Evolutionary conservation across 805 yeast genomes (phyloP).

Genomic region (Zygotorulaspora danielsina): DNA sequence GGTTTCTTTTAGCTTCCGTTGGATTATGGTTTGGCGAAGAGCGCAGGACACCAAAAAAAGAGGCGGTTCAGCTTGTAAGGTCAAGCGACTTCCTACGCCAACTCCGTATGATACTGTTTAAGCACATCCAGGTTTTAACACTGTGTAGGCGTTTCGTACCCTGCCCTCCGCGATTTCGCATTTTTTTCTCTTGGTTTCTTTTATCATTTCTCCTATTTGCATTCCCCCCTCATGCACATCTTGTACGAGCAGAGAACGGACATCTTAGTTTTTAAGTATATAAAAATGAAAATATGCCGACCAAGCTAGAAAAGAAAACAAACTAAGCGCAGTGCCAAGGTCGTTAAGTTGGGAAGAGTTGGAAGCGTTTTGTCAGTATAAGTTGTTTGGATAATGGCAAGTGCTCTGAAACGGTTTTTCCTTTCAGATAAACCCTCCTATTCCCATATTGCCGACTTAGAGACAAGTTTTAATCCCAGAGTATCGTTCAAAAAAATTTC

Average conservation of each 20-base stretch:
- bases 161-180: too few relatives aligned
- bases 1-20: too few relatives aligned
- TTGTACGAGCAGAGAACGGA: background rate
- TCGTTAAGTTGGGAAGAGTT: background rate
- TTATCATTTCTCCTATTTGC: slow-evolving; percentile 1
- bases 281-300: background rate
- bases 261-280: background rate
- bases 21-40: too few relatives aligned
- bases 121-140: too few relatives aligned
- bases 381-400: slow-evolving; percentile 16
- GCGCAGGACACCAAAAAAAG: too few relatives aligned
- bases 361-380: background rate
- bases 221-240: background rate
- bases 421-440: slow-evolving; percentile 51
- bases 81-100: too few relatives aligned
- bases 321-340: too few relatives aligned
- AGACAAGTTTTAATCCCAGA: slow-evolving; percentile 46
- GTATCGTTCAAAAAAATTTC: slow-evolving; percentile 41
- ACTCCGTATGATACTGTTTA: too few relatives aligned
- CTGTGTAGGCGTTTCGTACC: too few relatives aligned
- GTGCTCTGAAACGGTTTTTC: slow-evolving; percentile 47
- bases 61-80: too few relatives aligned
- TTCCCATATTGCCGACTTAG: slow-evolving; percentile 47
- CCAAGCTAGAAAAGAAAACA: too few relatives aligned
- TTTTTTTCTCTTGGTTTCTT: background rate